Evolutionary conservation across 768 basidiomycete genomes (phyloP), one percentile per base, ranked within the genome.

Genomic region (Mycena pura): DNA sequence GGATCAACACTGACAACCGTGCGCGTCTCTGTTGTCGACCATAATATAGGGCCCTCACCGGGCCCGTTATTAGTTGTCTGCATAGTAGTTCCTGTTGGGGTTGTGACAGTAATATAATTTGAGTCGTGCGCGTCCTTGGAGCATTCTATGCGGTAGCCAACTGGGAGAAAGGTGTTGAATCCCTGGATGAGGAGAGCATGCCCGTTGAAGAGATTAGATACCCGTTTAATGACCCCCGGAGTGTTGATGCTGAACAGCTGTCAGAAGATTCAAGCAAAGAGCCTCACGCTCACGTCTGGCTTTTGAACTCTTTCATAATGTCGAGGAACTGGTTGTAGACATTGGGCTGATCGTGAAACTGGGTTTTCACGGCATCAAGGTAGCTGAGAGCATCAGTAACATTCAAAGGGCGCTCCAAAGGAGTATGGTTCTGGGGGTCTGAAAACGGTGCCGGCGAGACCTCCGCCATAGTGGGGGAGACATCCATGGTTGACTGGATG

Each of bases 301-400:
- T 93, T 79, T 99, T 99, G 78, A 99, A 99, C 75, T 99, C 95
- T 79, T 98, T 98, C 97, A 97, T 97, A 71, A 97, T 96, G 73
- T 96, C 94, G 74, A 96, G 77, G 69, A 95, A 95, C 65, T 90
- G 85, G 76, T 97, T 96, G 76, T 97, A 97, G 39, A 96, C 93
- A 70, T 94, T 92, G n/a, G 95, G 94, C 73, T 92, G 88, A 74
- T 95, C 91, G 55, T 86, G 84, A 73, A 97, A 97, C 79, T 95
- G 91, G 28, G 84, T 78, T 78, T 97, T 97, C 77, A 97, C 95
- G 25, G 91, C 91, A 72, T 97, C 95, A 62, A 97, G 85, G 70
- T 96, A 97, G 70, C 88, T 90, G 67, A 96, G 81, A 28, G 95
- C 95, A 74, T 97, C 95, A n/a, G 90, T 88, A 63, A 96, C 95